phyloP scores from a whole-genome alignment of 225 moss, liverwort and hornwort genomes.

The Lunularia cruciata region DNA sequence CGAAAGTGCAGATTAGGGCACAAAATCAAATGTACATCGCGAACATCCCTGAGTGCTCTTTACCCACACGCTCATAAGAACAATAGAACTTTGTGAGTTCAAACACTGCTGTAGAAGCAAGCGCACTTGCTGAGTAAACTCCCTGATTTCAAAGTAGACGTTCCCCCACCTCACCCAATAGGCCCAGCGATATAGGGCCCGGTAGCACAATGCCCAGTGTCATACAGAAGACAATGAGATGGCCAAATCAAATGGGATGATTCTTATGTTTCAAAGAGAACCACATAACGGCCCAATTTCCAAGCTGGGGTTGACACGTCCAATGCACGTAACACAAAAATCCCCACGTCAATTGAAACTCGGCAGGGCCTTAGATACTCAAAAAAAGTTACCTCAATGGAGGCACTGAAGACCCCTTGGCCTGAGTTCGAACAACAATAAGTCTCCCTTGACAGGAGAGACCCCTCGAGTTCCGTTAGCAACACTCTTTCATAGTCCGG shows the following conservation, averaged over 20 bases:
- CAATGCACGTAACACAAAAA: neutral
- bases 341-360: constrained; percentile 10
- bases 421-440: constrained; percentile 4
- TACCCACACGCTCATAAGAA: no score
- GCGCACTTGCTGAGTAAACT: no score
- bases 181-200: no score
- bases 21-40: no score
- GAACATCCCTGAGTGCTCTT: no score
- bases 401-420: constrained; percentile 9
- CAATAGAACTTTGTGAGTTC: no score
- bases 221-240: neutral
- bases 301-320: constrained; percentile 6
- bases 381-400: constrained; percentile 15
- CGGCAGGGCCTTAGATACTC: neutral
- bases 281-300: neutral
- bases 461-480: neutral
- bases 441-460: constrained; percentile 1
- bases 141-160: no score
- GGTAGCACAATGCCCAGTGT: neutral
- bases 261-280: neutral
- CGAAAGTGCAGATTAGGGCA: no score
- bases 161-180: no score
- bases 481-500: constrained; percentile 9
- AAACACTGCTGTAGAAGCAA: no score
- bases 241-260: neutral